Evolutionary conservation across 2,329 filamentous ascomycete species (phyloP).

Genomic region (Monosporascus sp.): DNA sequence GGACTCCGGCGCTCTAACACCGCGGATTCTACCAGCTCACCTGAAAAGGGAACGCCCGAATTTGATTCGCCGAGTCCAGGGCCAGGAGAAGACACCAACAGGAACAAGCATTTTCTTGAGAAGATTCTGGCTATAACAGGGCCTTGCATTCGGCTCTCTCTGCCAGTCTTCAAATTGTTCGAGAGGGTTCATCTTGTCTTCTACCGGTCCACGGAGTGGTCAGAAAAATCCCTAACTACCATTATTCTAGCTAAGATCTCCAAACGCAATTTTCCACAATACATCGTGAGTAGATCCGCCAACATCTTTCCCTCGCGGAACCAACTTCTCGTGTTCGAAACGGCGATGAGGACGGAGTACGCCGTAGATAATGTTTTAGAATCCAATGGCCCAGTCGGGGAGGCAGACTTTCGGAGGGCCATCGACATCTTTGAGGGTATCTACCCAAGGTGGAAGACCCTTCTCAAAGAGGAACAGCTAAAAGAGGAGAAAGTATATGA

Average conservation of each 20-base stretch:
- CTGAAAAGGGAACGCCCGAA: constrained; percentile 36
- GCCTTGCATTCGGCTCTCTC: constrained; percentile 75
- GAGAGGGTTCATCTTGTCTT: constrained; percentile 94
- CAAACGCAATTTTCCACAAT: constrained; percentile 79
- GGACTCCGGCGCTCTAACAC: constrained; percentile 61
- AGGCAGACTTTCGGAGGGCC: constrained; percentile 61
- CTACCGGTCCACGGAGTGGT: constrained; percentile 94
- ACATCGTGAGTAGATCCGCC: constrained; percentile 81
- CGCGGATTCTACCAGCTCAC: constrained; percentile 46
- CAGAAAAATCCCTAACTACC: constrained; percentile 90
- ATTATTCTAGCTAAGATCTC: constrained; percentile 92
- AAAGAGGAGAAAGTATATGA: constrained; percentile 77
- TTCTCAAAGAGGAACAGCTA: constrained; percentile 67
- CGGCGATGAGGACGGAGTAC: constrained; percentile 75
- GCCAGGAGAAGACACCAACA: constrained; percentile 45
- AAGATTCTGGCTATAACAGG: constrained; percentile 77
- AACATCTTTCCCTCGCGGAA: constrained; percentile 79
- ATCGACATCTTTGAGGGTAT: constrained; percentile 68
- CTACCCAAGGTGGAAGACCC: constrained; percentile 71
- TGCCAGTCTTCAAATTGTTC: constrained; percentile 71
- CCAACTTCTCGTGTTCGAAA: constrained; percentile 81
- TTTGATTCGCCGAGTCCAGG: constrained; percentile 21
- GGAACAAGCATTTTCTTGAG: constrained; percentile 67
- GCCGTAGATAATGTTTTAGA: constrained; percentile 78
- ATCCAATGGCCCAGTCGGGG: constrained; percentile 64